Base-by-base conservation (phyloP, 2,329 filamentous ascomycete species). In the Ceratocystis colombiana region DNA sequence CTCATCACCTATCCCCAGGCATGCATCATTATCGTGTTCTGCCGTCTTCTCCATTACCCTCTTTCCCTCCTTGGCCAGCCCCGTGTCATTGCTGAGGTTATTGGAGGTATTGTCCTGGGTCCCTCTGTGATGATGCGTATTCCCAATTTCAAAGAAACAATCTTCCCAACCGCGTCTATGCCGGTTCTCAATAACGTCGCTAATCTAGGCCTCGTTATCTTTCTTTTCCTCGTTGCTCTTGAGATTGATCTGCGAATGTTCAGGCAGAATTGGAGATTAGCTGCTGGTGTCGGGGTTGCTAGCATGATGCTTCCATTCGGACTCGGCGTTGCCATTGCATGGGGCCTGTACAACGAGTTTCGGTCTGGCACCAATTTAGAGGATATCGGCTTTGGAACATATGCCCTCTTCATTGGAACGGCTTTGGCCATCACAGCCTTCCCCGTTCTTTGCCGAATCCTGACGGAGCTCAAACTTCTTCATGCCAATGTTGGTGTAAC, bases 361-460 rank as follows among this genome's bases (percentile, higher is more conserved):
- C 78, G 79, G 25, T 46, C 72, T 10, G 78, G 81, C 44, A 69
- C 72, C 2, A 74, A 75, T 50, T 71, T 76, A 25, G 70, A 75
- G 17, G 72, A 75, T 45, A 79, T 83, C 67, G 72, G 74, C 22
- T 84, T 84, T 68, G 79, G 79, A 62, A 77, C 80, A 10, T 84
- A 90, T 61, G 79, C 79, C 68, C 76, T 82, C 33, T 97, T 97
- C 73, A 89, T 96, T 70, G 93, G 92, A 75, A 92, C 96, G 64
- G 93, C 93, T 0, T 87, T 96, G 75, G 89, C 91, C 33, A 97
- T 97, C 71, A 96, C 93, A 0, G 90, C 84, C 7, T 87, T 97
- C 71, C 93, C 93, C 0, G 93, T 97, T 0, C 83, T 97, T 12
- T 96, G 93, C 73, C 89, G 93, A 74, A 97, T 97, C 70, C 78